Base-by-base conservation (phyloP, 352 stramenopile species). In the Phytophthora syringae region DNA sequence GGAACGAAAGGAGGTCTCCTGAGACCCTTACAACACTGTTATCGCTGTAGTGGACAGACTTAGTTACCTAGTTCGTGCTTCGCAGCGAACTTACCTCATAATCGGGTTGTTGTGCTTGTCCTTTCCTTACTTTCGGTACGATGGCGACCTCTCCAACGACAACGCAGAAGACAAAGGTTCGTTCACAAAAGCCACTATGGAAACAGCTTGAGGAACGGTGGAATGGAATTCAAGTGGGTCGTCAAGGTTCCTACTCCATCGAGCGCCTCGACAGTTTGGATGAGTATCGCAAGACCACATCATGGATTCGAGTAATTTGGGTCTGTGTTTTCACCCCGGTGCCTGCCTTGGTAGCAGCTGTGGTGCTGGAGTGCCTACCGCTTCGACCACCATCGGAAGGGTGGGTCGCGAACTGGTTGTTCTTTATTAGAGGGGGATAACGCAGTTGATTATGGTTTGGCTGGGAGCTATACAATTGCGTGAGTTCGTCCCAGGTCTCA, bases 371-470 rank as follows among this genome's bases (percentile, higher is more conserved):
- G 32, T 60, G 15, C 1, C n/a, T 67, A 1, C 50, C 50, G 1
- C 22, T 67, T 3, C 39, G 36, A 34, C 24, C 28, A 10, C 50
- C 50, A 12, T 54, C 50, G 0, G 59, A 55, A 30, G 50, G 50
- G 21, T 67, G 49, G 59, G 25, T 13, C n/a, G 59, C 42, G 5
- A 67, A 67, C 30, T 60, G 59, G 42, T 49, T 55, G 24, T 60
- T 59, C 18, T 53, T 37, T 30, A 44, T 58, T 24, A 36, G 36
- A n/a, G n/a, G n/a, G n/a, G n/a, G n/a, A n/a, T n/a, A n/a, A n/a
- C n/a, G n/a, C n/a, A n/a, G n/a, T n/a, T n/a, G n/a, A n/a, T n/a
- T n/a, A n/a, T n/a, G n/a, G n/a, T n/a, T n/a, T n/a, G n/a, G n/a
- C n/a, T n/a, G n/a, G n/a, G n/a, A n/a, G n/a, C n/a, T n/a, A n/a